phyloP scores from a whole-genome alignment of 352 stramenopile species.

The Phytophthora constricta region DNA sequence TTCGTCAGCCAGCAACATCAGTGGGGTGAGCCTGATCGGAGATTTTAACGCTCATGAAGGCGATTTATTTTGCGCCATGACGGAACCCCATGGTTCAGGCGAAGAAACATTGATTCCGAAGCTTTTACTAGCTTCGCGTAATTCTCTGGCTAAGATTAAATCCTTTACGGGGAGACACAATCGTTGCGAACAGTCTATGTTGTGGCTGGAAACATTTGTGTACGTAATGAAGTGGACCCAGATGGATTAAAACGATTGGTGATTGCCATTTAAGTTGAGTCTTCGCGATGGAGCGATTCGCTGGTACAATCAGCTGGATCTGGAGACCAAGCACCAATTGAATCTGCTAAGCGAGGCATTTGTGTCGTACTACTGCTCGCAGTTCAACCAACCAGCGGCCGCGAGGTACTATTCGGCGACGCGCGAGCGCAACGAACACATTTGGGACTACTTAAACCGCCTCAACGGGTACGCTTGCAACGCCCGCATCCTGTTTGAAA shows the following conservation, averaged over 20 bases:
- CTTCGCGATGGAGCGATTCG: background rate
- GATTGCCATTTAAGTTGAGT: background rate
- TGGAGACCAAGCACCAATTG: background rate
- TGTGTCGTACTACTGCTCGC: slow-evolving; percentile 2
- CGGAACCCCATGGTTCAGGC: too few relatives aligned
- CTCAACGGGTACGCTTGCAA: background rate
- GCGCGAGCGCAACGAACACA: background rate
- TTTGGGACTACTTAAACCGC: slow-evolving; percentile 10
- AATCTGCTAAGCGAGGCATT: background rate
- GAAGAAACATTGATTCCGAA: too few relatives aligned
- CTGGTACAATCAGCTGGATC: background rate
- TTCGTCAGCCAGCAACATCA: too few relatives aligned
- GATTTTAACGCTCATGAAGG: too few relatives aligned
- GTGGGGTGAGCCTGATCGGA: too few relatives aligned
- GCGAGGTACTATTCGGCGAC: slow-evolving; percentile 12
- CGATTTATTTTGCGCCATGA: too few relatives aligned
- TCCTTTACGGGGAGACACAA: too few relatives aligned
- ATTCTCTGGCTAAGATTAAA: too few relatives aligned
- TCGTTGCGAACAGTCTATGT: too few relatives aligned
- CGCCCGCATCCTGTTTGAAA: background rate
- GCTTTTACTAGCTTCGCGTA: too few relatives aligned
- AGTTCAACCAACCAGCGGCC: slow-evolving; percentile 1
- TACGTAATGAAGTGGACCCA: background rate
- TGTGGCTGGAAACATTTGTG: background rate
- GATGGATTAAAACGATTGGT: background rate